Evolutionary conservation across 768 basidiomycete species (phyloP), one percentile per base, ranked within the genome.

Genomic region (Rickenella mellea): DNA sequence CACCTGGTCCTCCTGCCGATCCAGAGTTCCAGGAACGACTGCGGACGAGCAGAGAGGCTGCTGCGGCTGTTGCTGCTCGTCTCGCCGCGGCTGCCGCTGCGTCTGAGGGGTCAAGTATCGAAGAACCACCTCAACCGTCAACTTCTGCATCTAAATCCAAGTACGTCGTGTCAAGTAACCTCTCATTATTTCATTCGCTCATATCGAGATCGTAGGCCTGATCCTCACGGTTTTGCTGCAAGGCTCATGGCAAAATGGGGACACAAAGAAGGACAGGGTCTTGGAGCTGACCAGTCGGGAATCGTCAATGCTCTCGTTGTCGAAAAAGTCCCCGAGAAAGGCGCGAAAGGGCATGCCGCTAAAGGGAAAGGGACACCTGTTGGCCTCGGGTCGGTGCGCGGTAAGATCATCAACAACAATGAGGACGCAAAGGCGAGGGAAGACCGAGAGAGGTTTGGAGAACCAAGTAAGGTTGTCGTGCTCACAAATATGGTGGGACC

Each of bases 161-260:
- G 40, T 43, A 41, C 10, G 43, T 25, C 28, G 6, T 45, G 15
- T 36, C 27, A 17, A 11, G 9, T 43, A 11, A 47, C 27, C 3
- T n/a, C 8, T 27, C 19, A n/a, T 49, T 14, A 41, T 25, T n/a
- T 7, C 10, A 12, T 33, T 44, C 20, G 25, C 43, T 27, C 14
- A 27, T 24, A 33, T 25, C 42, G 17, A 6, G 28, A 28, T 6
- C 25, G 20, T 42, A 71, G 73, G 41, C 66, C 77, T 28, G 78
- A 86, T 48, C 76, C 79, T 0, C 80, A 78, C 42, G 74, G 73
- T 10, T 90, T 93, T 51, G 89, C 89, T 25, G 80, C 81, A 10
- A 80, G 86, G 26, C 57, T 94, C 51, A 94, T 96, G 91, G 87
- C 86, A 2, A 96, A 92, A 64, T 93, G 86, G 87, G 93, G 93